Conservation (phyloP, 352 stramenopile genomes). For the Blastocystis sp. region DNA sequence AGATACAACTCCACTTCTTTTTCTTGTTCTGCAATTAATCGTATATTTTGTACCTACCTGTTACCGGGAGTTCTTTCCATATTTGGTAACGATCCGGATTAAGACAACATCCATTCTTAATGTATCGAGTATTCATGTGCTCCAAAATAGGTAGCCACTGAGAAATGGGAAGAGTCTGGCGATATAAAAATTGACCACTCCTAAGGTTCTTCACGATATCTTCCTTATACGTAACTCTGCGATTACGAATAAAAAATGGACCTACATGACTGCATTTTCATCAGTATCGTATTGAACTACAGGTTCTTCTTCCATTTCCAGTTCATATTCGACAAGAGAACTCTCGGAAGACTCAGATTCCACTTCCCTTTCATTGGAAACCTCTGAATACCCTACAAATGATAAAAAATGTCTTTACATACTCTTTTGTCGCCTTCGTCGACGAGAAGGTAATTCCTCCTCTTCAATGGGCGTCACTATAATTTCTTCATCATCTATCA, state of each 20-base stretch:
- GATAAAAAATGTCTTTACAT: not conserved
- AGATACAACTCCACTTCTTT: conserved; percentile 72
- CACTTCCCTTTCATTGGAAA: not conserved
- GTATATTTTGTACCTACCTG: not conserved
- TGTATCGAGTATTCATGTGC: conserved; percentile 54
- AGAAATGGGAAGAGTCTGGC: conserved; percentile 1
- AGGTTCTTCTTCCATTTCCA: not conserved
- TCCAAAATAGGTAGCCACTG: conserved; percentile 28
- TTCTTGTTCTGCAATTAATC: not conserved
- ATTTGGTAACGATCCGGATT: not conserved
- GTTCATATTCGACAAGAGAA: not conserved
- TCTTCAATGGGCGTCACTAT: not conserved
- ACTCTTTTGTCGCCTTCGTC: no score
- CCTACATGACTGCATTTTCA: not conserved
- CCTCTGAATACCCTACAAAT: not conserved
- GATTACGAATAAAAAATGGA: not conserved
- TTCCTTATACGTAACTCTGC: not conserved
- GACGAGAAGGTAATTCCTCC: not conserved
- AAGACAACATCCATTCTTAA: not conserved
- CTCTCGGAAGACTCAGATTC: not conserved
- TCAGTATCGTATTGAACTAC: not conserved
- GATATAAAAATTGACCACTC: not conserved
- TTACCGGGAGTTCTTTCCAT: not conserved
- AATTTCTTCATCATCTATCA: not conserved
- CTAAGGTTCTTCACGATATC: not conserved